Evolutionary conservation across 2,329 filamentous ascomycete species (phyloP), one percentile per base, ranked within the genome.

Genomic region (Calonectria fujianensis): DNA sequence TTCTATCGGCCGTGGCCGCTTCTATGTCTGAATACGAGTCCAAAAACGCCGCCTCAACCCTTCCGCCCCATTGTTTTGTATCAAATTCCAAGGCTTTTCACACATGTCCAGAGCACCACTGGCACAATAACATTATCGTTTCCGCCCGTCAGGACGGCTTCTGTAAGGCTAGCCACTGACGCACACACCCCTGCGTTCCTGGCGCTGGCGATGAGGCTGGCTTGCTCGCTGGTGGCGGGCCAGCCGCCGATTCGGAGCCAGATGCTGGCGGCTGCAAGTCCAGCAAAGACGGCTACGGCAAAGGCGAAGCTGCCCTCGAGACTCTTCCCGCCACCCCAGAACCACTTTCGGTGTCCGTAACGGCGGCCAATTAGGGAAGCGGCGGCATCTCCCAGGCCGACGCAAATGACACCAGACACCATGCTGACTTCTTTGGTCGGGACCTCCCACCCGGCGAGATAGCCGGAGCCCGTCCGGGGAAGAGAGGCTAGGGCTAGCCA

Each of bases 71-170:
- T 63, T 68, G 48, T 32, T 61, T 70, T 69, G 48, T 76, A 71
- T 78, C 86, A 93, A 77, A 93, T 82, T 70, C 90, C 90, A 74
- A 96, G 85, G 27, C 95, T 95, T 85, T 96, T 94, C 50, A 98
- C 96, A 81, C 98, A 93, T 74, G 96, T 91, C 97, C 97, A 99
- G 75, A 99, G 86, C 66, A 98, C 93, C 72, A 99, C 92, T 5
- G 97, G 97, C 77, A 98, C 96, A 77, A 98, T 93, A 24, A 99
- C 97, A 88, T 99, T 99, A 88, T 99, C 97, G 85, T 99, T 99
- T 37, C 96, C 97, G 2, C 97, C 97, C 18, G 97, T 98, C 77
- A 99, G 87, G 61, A 98, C 96, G 32, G 97, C 96, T 87, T 99
- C 97, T 68, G 97, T 98, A 79, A 98, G 89, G 85, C 96, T 98